Base-by-base conservation (phyloP, 345 rosid genomes). In the Gossypium arboreum region DNA sequence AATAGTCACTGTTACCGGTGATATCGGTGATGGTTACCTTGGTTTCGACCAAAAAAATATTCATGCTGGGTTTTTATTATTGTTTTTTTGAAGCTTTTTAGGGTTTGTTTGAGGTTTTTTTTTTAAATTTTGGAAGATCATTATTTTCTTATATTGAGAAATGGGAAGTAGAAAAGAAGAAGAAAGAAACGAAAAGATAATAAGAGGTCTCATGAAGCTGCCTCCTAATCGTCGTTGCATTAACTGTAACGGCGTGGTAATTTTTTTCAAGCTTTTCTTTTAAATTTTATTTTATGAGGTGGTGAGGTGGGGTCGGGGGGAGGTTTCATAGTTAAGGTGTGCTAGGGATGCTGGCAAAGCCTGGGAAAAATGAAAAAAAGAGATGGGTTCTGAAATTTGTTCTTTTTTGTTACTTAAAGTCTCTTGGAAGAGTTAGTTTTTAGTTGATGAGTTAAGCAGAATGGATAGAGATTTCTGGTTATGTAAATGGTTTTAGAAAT, bases 181-280 rank as follows among this genome's bases (percentile, higher is more conserved):
- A 78, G 99, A 95, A 84, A 77, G 93, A 11, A 93, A 90, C 75
- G 99, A 95, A 88, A 95, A 88, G 94, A 91, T 91, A 17, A 93
- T 95, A 45, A 83, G 99, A 63, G 99, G 99, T 52, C 94, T 95
- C 79, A 87, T 93, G 99, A 95, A 93, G 91, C 89, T 95, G 57
- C 98, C 99, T 7, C 98, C 98, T 0, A 95, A 95, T 85, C 98
- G 98, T 76, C 91, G 89, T 57, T 95, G 99, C 79, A 93, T 95
- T 84, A 91, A 95, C 84, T 95, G 99, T 89, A 95, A 93, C 79
- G 81, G 86, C 93, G 80, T 91, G 94, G 99, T 95, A 85, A 78
- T 3, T 1, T 10, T 65, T 34, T 61, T 54, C 52, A 45, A 3
- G 1, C 61, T 12, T 5, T 41, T 48, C 22, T 15, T 57, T 11